Evolutionary conservation across 1,284 basidiomycete species (phyloP).

Genomic region (Puccinia novopanici): DNA sequence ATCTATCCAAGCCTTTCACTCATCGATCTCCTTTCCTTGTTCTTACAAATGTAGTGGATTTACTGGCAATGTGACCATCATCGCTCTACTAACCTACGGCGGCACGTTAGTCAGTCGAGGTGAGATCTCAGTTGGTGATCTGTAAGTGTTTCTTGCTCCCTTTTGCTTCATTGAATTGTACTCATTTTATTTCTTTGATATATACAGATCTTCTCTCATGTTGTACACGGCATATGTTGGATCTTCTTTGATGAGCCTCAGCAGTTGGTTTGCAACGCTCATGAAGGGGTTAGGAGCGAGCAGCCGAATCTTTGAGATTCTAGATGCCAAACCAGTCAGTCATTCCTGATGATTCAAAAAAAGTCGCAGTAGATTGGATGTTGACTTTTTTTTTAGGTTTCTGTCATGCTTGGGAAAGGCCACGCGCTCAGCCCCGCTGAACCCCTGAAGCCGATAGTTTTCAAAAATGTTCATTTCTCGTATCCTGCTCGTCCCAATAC

Average conservation of each 20-base stretch:
- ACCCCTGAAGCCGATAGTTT: constrained; percentile 69
- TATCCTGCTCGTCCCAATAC: constrained; percentile 81
- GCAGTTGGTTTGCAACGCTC: constrained; percentile 61
- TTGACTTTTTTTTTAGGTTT: constrained; percentile 69
- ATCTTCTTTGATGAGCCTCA: constrained; percentile 62
- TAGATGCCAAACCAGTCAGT: constrained; percentile 66
- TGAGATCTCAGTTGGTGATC: constrained; percentile 83
- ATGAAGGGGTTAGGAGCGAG: constrained; percentile 85
- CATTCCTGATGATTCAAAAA: constrained; percentile 23
- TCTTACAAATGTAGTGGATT: constrained; percentile 73
- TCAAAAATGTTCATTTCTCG: constrained; percentile 78
- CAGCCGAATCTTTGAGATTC: constrained; percentile 84
- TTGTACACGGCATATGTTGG: constrained; percentile 92
- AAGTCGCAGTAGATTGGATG: constrained; percentile 19
- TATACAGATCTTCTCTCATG: constrained; percentile 70
- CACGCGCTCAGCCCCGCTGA: constrained; percentile 55
- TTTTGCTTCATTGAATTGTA: neutral
- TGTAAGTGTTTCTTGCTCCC: constrained; percentile 63
- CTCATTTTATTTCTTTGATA: neutral
- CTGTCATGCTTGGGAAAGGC: constrained; percentile 65
- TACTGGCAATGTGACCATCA: constrained; percentile 88
- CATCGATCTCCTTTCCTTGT: neutral
- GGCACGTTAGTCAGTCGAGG: constrained; percentile 85
- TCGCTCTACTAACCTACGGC: constrained; percentile 88
- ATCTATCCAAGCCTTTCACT: constrained; percentile 40